Evolutionary conservation across 306 rosid species (phyloP).

Genomic region (Biancaea sappan): DNA sequence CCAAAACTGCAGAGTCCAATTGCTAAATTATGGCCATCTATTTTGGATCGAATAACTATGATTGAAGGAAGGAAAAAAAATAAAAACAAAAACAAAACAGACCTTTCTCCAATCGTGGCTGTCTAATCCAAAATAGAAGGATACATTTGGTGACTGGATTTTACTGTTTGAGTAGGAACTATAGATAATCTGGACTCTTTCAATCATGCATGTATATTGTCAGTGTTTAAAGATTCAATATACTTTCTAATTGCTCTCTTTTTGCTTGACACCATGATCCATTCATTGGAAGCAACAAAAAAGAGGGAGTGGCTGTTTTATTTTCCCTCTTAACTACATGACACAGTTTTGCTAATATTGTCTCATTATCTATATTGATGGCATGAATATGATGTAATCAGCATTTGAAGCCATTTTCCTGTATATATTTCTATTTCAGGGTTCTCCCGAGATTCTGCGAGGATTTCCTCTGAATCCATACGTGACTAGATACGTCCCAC

Average conservation of each 20-base stretch:
- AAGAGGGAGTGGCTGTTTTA: not conserved
- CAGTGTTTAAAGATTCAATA: not conserved
- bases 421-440: slow-evolving; percentile 46
- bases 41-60: too few relatives aligned
- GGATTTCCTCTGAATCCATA: slow-evolving; percentile 65
- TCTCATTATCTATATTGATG: not conserved
- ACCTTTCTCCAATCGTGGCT: too few relatives aligned
- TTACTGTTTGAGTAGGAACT: too few relatives aligned
- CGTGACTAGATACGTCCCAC: slow-evolving; percentile 69
- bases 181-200: too few relatives aligned
- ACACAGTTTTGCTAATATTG: not conserved
- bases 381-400: not conserved
- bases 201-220: too few relatives aligned
- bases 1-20: too few relatives aligned
- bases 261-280: not conserved
- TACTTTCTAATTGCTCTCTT: not conserved
- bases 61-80: too few relatives aligned
- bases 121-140: too few relatives aligned
- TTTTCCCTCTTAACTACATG: not conserved
- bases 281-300: not conserved
- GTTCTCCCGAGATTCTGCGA: slow-evolving; percentile 73
- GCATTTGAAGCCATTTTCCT: not conserved
- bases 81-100: too few relatives aligned
- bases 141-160: too few relatives aligned
- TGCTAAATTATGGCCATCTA: too few relatives aligned